Evolutionary conservation across 148 eudicot genomes (phyloP), one percentile per base, ranked within the genome.

Genomic region (Euryodendron excelsum): DNA sequence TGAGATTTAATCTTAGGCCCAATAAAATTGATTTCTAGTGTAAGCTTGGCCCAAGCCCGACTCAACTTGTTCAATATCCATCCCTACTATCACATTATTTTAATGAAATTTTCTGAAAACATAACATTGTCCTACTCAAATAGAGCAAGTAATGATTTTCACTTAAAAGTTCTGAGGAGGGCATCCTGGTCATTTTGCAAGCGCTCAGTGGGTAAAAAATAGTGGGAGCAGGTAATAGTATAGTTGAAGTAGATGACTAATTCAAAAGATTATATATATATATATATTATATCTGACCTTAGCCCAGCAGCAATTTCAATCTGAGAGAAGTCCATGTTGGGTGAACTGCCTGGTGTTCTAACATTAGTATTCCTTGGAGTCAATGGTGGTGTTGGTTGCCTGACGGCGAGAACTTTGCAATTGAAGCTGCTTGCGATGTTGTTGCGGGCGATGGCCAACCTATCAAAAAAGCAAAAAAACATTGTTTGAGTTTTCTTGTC

Each of bases 321-420:
- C 69, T 90, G 96, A 36, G 96, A 93, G 88, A 94, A 90, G 80
- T 92, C 91, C 80, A 92, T 80, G 81, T 81, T 86, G 69, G 84
- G 82, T 78, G 87, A 84, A 77, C 83, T 75, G 66, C 77, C 77
- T 25, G 78, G 31, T n/a, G 79, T 37, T 70, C 52, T 64, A 34
- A 37, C 34, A 71, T 53, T 61, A 74, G 73, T 50, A 18, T 81
- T 79, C 59, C 78, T 85, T 65, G 85, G 62, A 18, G 76, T 71
- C 27, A 82, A 59, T 73, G 86, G 80, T 48, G 83, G 80, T 71
- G 92, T 85, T 72, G 90, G 89, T 80, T 90, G 91, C 83, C 80
- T 92, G 69, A 94, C 87, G 71, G 97, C 97, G 41, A 92, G 85
- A 36, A 94, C 94, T 87, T 87, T 90, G 84, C 97, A 94, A 64